Base-by-base conservation (phyloP, 305 asterid species). In the Salvia sclarea region DNA sequence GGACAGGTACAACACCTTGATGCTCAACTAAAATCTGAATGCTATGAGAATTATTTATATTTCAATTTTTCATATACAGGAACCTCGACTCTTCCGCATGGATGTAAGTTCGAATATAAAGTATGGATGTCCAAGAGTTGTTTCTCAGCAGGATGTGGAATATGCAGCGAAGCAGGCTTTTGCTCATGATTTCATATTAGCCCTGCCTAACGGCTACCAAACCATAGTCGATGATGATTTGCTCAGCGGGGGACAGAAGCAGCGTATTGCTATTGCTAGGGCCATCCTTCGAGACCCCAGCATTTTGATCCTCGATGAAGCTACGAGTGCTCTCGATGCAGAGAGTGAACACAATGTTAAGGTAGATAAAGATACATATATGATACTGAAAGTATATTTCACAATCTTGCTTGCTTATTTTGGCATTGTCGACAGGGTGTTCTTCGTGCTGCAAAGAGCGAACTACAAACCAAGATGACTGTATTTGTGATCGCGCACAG, bases 191-290 rank as follows among this genome's bases (percentile, higher is more conserved):
- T 94, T 91, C 75, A 89, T 94, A 74, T 80, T 73, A 25, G 69
- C 95, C 49, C 81, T 91, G 61, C 99, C 99, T 47, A 66, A 84
- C 49, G 95, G 98, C 74, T 94, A 89, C 82, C 85, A 87, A 73
- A 94, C 99, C 49, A 79, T 94, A 43, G 97, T 89, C 30, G 97
- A 89, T 71, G 96, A 94, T 81, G 98, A 91, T 82, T 80, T 94
- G 95, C 95, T 91, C 44, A 94, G 99, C 78, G 98, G 99, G 30
- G 99, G 99, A 43, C 99, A 94, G 69, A 94, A 91, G 81, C 99
- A 94, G 74, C 83, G 99, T 49, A 94, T 94, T 13, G 98, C 99
- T 56, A 94, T 94, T 54, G 97, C 98, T 40, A 78, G 98, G 70
- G 99, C 99, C 40, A 78, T 94, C 47, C 90, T 94, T 64, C 82